Percentiles rank a stretch among this genome's conserved stretches.
phyloP scores from a whole-genome alignment of 768 basidiomycete species.

The Leucogyrophana mollusca region DNA sequence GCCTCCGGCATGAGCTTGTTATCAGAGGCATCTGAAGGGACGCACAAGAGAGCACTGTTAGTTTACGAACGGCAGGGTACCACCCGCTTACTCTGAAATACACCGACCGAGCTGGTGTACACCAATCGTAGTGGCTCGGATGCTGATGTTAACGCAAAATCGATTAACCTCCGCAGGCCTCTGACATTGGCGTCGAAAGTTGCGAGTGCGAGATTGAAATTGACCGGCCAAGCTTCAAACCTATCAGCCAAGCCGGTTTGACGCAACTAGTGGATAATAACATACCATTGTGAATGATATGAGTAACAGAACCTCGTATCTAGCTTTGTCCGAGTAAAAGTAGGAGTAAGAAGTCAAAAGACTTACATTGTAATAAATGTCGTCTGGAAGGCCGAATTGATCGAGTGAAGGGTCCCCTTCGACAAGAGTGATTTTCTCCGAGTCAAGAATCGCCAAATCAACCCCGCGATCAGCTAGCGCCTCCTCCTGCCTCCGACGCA shows the following conservation, averaged over 20 bases:
- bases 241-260: not conserved
- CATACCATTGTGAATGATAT: constrained; percentile 5
- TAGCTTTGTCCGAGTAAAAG: not conserved
- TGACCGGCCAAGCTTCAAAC: constrained; percentile 35
- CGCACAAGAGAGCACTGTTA: not conserved
- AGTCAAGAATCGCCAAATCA: constrained; percentile 18
- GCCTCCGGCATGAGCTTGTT: constrained; percentile 10
- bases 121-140: constrained; percentile 19
- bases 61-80: not conserved
- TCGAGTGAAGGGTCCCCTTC: constrained; percentile 13
- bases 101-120: constrained; percentile 34
- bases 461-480: constrained; percentile 27
- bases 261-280: not conserved
- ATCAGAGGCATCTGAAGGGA: not conserved
- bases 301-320: not conserved
- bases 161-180: constrained; percentile 30
- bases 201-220: constrained; percentile 34
- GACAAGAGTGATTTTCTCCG: constrained; percentile 27
- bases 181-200: constrained; percentile 28
- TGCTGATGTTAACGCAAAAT: constrained; percentile 27
- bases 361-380: too few species aligned
- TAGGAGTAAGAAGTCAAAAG: too few species aligned
- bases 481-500: constrained; percentile 20
- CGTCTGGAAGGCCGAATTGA: too few species aligned
- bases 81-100: constrained; percentile 16